Base-by-base conservation (phyloP, 208 protist genomes). In the Trypanosoma platydactyli region DNA sequence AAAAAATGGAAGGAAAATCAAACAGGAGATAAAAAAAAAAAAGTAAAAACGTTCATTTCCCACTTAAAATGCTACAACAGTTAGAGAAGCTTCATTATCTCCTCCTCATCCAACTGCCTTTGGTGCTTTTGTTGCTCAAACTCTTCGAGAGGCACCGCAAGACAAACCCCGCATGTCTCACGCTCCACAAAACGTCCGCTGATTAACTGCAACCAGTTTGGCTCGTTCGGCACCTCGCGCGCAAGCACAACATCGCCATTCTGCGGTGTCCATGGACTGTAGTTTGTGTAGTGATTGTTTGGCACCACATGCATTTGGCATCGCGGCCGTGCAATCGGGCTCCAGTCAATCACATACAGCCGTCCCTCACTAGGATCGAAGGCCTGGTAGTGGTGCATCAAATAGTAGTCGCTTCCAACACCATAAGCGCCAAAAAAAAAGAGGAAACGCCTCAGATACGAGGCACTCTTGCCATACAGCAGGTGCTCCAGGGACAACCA, bases 231-330 rank as follows among this genome's bases (percentile, higher is more conserved):
- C 60, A 95, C 61, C 44, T 77, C 75, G 24, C 90, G 83, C 18
- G 90, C 90, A 3, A 91, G 50, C 29, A 95, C 84, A 6, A 95
- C 80, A 42, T 88, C 85, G 11, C 90, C 90, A 52, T 95, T 95
- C 42, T 62, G 57, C 5, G 90, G 90, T 11, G 84, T 92, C 87
- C 89, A 95, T 29, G 86, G 86, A 29, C 79, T 91, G 62, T 92
- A 95, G 63, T 91, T 89, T 13, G 86, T 81, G 75, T 88, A 94
- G 68, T 89, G 71, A 59, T 82, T 88, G 68, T 80, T 91, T 1
- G 90, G 90, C 25, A 93, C 75, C 18, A 92, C 50, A 16, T 90
- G 73, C 81, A 95, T 79, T 42, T 85, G 77, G 41, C 82, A 89
- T 12, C 87, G 77, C 35, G 79, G 85, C 16, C 84, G 81, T 12